phyloP scores from a whole-genome alignment of 1,139 yeast genomes.

The Geotrichum candidum region DNA sequence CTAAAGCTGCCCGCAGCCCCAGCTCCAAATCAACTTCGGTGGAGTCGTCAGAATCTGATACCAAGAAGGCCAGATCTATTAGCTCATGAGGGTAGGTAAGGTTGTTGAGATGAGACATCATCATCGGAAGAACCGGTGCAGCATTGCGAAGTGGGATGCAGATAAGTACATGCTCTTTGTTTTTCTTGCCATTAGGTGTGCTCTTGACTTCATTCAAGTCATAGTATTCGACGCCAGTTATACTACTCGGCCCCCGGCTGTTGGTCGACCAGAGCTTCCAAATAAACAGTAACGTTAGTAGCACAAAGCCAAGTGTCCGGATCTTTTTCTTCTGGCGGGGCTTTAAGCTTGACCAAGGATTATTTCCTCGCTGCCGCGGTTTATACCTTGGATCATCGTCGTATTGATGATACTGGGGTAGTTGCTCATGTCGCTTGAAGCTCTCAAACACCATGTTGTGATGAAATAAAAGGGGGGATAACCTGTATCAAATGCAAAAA shows the following conservation, averaged over 20 bases:
- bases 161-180: constrained; percentile 50
- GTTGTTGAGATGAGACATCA: constrained; percentile 52
- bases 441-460: constrained; percentile 13
- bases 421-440: constrained; percentile 6
- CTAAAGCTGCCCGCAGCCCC: constrained; percentile 75
- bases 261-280: constrained; percentile 10
- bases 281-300: constrained; percentile 2
- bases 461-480: not conserved
- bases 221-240: constrained; percentile 42
- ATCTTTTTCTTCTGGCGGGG: constrained; percentile 10
- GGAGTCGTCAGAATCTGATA: constrained; percentile 61
- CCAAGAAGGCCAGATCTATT: constrained; percentile 58
- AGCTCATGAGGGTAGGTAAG: constrained; percentile 60
- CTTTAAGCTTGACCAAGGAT: not conserved
- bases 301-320: constrained; percentile 4
- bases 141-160: constrained; percentile 67
- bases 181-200: constrained; percentile 48
- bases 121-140: constrained; percentile 56
- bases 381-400: constrained; percentile 11
- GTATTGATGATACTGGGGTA: constrained; percentile 9
- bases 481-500: not conserved
- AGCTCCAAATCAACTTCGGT: constrained; percentile 53
- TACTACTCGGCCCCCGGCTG: not conserved
- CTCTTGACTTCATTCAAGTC: constrained; percentile 48
- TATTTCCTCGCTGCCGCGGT: constrained; percentile 7